Evolutionary conservation across 2,329 filamentous ascomycete genomes (phyloP).

Genomic region (Capronia epimyces): DNA sequence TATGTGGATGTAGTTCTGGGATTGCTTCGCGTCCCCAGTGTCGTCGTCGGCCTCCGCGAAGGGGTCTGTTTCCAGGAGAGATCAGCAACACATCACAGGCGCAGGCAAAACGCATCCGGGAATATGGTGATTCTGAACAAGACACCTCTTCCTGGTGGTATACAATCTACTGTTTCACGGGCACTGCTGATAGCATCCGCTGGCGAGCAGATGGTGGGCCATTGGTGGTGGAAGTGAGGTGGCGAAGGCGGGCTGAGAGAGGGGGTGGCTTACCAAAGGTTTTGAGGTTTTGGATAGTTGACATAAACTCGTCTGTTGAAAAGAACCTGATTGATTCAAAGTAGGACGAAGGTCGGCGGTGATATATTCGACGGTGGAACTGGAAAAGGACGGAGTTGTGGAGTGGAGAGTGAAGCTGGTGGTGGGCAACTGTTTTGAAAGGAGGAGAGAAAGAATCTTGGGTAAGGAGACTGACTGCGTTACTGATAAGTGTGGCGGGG

Average conservation of each 20-base stretch:
- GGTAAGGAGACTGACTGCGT: neutral
- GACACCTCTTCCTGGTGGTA: no score
- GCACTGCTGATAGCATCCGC: neutral
- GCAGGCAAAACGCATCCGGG: neutral
- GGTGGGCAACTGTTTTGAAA: neutral
- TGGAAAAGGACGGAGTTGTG: neutral
- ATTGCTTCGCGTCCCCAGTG: constrained; percentile 88
- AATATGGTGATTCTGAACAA: neutral
- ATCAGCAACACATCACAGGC: constrained; percentile 10
- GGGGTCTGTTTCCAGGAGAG: constrained; percentile 68
- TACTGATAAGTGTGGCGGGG: constrained; percentile 1
- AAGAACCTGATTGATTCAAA: constrained; percentile 8
- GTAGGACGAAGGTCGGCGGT: neutral
- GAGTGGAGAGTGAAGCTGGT: constrained; percentile 2
- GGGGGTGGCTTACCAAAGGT: constrained; percentile 68
- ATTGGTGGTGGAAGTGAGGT: neutral
- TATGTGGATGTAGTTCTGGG: constrained; percentile 98
- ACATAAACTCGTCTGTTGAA: constrained; percentile 76
- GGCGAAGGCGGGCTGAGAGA: constrained; percentile 20
- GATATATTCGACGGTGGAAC: neutral
- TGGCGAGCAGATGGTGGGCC: neutral
- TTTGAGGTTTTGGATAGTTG: constrained; percentile 93
- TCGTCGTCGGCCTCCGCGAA: constrained; percentile 99
- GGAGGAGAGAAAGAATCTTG: neutral
- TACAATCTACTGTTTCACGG: neutral